Percentiles rank a stretch among this genome's conserved stretches.
phyloP scores from a whole-genome alignment of 2,329 filamentous ascomycete genomes.

The Tolypocladium sp. region DNA sequence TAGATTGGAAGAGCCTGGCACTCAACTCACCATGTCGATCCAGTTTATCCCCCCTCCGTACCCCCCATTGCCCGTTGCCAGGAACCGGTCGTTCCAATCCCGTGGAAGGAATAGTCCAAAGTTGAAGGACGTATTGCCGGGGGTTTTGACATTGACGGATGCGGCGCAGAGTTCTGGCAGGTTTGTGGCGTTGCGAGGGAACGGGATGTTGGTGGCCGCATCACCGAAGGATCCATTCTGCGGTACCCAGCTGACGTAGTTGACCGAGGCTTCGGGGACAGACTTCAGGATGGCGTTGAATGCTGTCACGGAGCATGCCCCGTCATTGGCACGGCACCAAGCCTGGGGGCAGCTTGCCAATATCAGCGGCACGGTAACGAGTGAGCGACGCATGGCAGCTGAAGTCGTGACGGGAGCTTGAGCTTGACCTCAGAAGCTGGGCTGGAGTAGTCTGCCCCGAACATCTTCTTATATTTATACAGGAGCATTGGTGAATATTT shows the following conservation, averaged over 20 bases:
- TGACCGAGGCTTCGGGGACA: background rate
- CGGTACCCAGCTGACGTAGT: background rate
- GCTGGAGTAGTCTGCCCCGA: no score
- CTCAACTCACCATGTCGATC: background rate
- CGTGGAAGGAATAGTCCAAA: background rate
- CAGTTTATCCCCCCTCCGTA: background rate
- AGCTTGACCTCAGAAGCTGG: background rate
- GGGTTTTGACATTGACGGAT: background rate
- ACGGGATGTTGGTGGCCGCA: background rate
- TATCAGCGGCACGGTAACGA: background rate
- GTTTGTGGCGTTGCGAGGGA: background rate
- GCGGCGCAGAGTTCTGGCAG: background rate
- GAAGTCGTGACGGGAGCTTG: background rate
- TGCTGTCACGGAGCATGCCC: background rate
- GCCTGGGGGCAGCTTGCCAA: background rate
- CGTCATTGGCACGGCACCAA: background rate
- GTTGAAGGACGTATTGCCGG: background rate
- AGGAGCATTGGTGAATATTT: no score
- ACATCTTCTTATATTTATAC: background rate
- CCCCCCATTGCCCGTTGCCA: background rate
- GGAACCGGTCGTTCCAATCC: background rate
- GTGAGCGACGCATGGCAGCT: background rate
- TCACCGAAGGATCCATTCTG: background rate
- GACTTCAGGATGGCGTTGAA: background rate
- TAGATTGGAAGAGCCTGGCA: no score